A percentile compares a stretch with the other conserved stretches of the same genome.
Evolutionary conservation across 495 filamentous ascomycete genomes (phyloP).

Genomic region (Talaromyces adpressus): DNA sequence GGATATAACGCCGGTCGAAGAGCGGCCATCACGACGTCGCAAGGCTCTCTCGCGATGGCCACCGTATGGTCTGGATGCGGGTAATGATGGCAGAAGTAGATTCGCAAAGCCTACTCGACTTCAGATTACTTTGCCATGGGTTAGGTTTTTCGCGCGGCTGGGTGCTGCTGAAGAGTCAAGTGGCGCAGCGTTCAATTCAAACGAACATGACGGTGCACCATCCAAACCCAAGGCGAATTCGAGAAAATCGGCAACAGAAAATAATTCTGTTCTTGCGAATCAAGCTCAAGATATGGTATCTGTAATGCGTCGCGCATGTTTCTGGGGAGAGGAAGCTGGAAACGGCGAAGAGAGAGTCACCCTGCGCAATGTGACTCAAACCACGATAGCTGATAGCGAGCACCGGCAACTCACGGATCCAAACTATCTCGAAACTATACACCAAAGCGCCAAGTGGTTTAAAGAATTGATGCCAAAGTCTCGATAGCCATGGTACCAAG

Average conservation of each 20-base stretch:
- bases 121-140: conserved; percentile 27
- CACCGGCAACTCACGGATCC: neutral
- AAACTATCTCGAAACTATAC: neutral
- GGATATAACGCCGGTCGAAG: neutral
- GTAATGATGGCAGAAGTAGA: conserved; percentile 15
- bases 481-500: neutral
- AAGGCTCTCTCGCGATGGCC: conserved; percentile 35
- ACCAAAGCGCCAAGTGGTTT: conserved; percentile 2
- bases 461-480: neutral
- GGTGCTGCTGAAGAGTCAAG: neutral
- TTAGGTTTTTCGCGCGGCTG: conserved; percentile 18
- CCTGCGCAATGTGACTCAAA: neutral
- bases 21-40: conserved; percentile 20
- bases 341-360: conserved; percentile 25
- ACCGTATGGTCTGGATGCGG: conserved; percentile 33
- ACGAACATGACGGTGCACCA: neutral
- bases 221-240: conserved; percentile 1
- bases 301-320: conserved; percentile 33
- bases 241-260: neutral
- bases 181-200: neutral
- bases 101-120: conserved; percentile 16
- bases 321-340: conserved; percentile 32
- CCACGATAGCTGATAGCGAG: neutral
- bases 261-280: conserved; percentile 18
- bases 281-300: conserved; percentile 35